A percentile compares a stretch with the other conserved stretches of the same genome.
These are phyloP conservation scores for Murraya koenigii DNA, from an alignment of 345 rosid species.

Conservation along the genomic window DNA sequence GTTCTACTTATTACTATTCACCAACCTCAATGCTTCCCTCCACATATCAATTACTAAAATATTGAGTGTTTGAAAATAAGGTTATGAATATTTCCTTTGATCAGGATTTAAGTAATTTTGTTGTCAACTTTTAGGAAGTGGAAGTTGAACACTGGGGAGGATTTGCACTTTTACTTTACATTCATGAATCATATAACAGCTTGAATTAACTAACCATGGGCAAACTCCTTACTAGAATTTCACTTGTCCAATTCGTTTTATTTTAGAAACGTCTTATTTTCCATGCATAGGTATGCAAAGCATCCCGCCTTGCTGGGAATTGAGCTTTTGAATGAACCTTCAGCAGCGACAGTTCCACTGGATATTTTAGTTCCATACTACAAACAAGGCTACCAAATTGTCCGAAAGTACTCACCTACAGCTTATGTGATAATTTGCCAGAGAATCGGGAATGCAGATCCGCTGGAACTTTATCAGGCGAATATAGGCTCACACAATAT, in stretches of 20 bases:
- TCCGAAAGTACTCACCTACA: constrained; percentile 48
- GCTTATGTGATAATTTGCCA: constrained; percentile 71
- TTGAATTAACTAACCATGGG: neutral
- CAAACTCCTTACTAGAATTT: neutral
- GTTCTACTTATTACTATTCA: neutral
- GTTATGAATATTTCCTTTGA: neutral
- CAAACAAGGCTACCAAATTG: constrained; percentile 58
- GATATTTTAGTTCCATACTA: constrained; percentile 55
- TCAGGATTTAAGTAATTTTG: neutral
- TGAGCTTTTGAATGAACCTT: constrained; percentile 74
- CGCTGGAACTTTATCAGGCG: constrained; percentile 62
- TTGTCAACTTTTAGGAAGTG: neutral
- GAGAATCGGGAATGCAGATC: constrained; percentile 76
- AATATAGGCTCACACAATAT: constrained; percentile 50
- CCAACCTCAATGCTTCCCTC: neutral
- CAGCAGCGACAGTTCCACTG: constrained; percentile 54
- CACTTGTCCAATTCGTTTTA: neutral
- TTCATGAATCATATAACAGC: neutral
- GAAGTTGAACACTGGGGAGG: neutral
- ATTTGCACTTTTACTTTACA: neutral
- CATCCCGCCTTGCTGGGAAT: constrained; percentile 68
- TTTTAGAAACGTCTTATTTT: constrained; percentile 1
- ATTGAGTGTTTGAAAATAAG: neutral
- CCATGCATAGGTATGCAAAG: constrained; percentile 44
- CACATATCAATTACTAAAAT: neutral